Conservation (phyloP, 176 grass and related monocot species). For the Oryza glaberrima region DNA sequence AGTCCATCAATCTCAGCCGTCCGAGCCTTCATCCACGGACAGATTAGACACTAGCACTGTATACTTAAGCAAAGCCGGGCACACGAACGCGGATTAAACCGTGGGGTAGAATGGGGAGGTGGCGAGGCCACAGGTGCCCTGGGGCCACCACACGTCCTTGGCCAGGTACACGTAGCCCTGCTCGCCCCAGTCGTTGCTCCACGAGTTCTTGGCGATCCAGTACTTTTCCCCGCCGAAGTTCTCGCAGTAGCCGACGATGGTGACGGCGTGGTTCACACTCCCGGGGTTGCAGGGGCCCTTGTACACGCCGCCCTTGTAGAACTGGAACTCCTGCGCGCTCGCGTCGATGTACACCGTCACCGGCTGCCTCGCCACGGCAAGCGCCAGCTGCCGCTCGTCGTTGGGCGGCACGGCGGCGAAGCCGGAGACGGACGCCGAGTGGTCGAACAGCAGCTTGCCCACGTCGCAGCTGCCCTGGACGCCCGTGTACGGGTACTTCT, state of each 20-base stretch:
- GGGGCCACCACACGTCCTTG: conserved; percentile 34
- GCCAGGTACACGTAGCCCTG: conserved; percentile 47
- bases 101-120: conserved; percentile 46
- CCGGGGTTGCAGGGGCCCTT: conserved; percentile 29
- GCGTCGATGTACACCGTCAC: conserved; percentile 52
- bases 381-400: conserved; percentile 32
- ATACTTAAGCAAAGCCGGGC: too few relatives aligned
- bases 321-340: conserved; percentile 31
- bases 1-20: too few relatives aligned
- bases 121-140: conserved; percentile 50
- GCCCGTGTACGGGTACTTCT: neutral
- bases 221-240: conserved; percentile 31
- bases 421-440: neutral
- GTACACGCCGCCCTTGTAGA: conserved; percentile 56
- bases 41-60: neutral
- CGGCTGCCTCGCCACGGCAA: conserved; percentile 52
- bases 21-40: neutral
- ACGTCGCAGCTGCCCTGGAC: conserved; percentile 15
- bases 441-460: neutral
- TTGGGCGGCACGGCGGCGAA: neutral
- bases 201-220: conserved; percentile 67
- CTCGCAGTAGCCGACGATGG: conserved; percentile 57
- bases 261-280: conserved; percentile 48
- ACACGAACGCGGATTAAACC: neutral
- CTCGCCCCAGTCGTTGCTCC: conserved; percentile 54